Evolutionary conservation across 1,284 basidiomycete species (phyloP).

Genomic region (Rhodotorula sp.): DNA sequence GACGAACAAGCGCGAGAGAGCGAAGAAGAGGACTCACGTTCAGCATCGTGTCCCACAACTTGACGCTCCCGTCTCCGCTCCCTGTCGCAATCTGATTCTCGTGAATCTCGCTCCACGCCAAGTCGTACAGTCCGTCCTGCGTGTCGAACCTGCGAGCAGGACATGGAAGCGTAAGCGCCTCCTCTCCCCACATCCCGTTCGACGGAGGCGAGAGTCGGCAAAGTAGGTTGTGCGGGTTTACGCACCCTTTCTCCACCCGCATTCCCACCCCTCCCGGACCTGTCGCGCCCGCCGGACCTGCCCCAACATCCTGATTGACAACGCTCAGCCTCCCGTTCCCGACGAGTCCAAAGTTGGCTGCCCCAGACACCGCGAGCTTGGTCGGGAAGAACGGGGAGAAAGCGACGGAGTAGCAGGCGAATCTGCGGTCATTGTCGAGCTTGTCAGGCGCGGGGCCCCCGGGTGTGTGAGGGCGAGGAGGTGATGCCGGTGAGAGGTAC

Average conservation of each 20-base stretch:
- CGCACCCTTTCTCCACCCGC: conserved; percentile 33
- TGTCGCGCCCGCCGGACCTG: background rate
- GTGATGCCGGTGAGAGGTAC: background rate
- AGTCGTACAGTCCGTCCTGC: conserved; percentile 87
- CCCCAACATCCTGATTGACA: conserved; percentile 6
- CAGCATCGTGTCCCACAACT: conserved; percentile 85
- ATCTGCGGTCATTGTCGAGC: conserved; percentile 49
- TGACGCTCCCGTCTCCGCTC: conserved; percentile 86
- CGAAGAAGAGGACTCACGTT: conserved; percentile 59
- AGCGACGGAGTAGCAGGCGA: conserved; percentile 80
- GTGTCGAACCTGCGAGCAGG: conserved; percentile 72
- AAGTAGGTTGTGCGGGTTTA: background rate
- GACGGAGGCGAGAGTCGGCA: background rate
- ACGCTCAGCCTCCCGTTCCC: conserved; percentile 87
- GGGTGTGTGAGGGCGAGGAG: background rate
- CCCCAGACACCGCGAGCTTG: conserved; percentile 78
- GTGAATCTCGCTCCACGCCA: conserved; percentile 89
- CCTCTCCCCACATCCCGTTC: background rate
- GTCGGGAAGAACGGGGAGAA: conserved; percentile 90
- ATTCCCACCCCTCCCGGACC: background rate
- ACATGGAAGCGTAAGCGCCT: too few species aligned
- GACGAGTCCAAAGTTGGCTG: conserved; percentile 92
- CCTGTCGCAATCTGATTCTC: conserved; percentile 89
- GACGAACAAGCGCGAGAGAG: background rate
- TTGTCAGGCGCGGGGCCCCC: background rate